Evolutionary conservation across 371 early-diverging fungal genomes (phyloP).

Genomic region (Rhizopus microsporus): DNA sequence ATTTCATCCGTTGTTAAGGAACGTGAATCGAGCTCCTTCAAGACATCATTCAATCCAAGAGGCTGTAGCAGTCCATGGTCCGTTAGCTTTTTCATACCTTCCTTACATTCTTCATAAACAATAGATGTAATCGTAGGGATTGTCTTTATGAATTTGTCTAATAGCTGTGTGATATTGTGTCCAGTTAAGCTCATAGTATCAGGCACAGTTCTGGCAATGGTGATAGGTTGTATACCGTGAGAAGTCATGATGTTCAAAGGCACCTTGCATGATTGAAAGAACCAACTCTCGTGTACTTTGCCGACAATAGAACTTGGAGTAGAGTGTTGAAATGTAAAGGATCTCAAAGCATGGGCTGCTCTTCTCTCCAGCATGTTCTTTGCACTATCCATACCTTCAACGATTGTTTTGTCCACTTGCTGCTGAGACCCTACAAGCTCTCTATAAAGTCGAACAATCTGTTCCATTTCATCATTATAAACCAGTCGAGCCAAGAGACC

Average conservation of each 20-base stretch:
- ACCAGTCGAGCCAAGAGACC: conserved; percentile 74
- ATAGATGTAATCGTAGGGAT: conserved; percentile 60
- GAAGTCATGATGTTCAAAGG: conserved; percentile 66
- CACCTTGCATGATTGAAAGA: conserved; percentile 53
- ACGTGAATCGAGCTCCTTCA: conserved; percentile 63
- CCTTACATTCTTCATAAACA: conserved; percentile 54
- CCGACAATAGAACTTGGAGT: conserved; percentile 77
- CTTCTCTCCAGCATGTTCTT: conserved; percentile 63
- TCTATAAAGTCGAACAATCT: conserved; percentile 55
- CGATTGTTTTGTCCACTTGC: conserved; percentile 35
- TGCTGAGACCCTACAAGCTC: conserved; percentile 48
- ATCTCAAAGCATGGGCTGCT: conserved; percentile 69
- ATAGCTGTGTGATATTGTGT: conserved; percentile 20
- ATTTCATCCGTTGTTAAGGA: conserved; percentile 60
- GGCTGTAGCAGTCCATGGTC: conserved; percentile 34
- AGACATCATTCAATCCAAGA: conserved; percentile 64
- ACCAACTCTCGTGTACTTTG: conserved; percentile 54
- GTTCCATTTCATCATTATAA: conserved; percentile 78
- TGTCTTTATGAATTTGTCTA: conserved; percentile 64
- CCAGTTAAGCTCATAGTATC: conserved; percentile 15
- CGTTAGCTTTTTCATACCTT: conserved; percentile 59
- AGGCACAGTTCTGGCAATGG: conserved; percentile 48
- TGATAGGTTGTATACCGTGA: conserved; percentile 62
- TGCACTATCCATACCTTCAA: conserved; percentile 26
- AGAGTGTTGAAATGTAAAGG: conserved; percentile 70